Evolutionary conservation across 805 yeast species (phyloP).

Genomic region (Wickerhamiella parazyma): DNA sequence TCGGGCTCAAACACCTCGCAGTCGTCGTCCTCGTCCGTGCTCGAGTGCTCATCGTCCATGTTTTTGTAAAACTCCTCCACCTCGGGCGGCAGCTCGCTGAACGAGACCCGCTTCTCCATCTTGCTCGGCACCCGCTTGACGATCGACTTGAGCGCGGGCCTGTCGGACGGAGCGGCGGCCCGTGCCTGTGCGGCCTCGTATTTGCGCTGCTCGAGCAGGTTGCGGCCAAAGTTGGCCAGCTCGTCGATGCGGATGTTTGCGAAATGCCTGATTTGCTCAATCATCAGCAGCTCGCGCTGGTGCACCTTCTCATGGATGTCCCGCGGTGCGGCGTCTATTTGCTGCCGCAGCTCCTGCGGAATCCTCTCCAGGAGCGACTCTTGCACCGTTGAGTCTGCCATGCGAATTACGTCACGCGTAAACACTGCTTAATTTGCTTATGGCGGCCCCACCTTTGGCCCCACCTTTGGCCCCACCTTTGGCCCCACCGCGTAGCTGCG

Average conservation of each 20-base stretch:
- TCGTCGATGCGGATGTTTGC: slow-evolving; percentile 13
- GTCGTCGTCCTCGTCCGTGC: slow-evolving; percentile 3
- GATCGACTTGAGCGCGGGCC: slow-evolving; percentile 15
- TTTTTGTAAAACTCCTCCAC: slow-evolving; percentile 8
- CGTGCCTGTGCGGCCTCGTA: background rate
- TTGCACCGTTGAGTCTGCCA: slow-evolving; percentile 8
- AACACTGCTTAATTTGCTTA: too few relatives aligned
- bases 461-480: too few relatives aligned
- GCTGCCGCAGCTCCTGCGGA: slow-evolving; percentile 9
- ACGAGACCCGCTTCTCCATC: slow-evolving; percentile 17
- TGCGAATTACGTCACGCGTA: background rate
- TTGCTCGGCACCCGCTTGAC: slow-evolving; percentile 18
- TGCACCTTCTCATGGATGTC: slow-evolving; percentile 12
- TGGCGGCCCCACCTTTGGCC: too few relatives aligned
- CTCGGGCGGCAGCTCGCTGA: slow-evolving; percentile 17
- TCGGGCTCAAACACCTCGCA: background rate
- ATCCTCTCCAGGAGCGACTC: slow-evolving; percentile 2
- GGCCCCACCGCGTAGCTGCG: too few relatives aligned
- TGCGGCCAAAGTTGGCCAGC: slow-evolving; percentile 13
- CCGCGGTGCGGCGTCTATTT: slow-evolving; percentile 11
- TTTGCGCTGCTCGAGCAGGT: slow-evolving; percentile 9
- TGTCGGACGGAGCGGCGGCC: background rate
- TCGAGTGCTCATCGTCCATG: background rate
- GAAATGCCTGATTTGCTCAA: slow-evolving; percentile 13
- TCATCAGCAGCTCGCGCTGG: slow-evolving; percentile 11